Conservation (phyloP, 1,284 basidiomycete genomes). For the Marasmius oreades region DNA sequence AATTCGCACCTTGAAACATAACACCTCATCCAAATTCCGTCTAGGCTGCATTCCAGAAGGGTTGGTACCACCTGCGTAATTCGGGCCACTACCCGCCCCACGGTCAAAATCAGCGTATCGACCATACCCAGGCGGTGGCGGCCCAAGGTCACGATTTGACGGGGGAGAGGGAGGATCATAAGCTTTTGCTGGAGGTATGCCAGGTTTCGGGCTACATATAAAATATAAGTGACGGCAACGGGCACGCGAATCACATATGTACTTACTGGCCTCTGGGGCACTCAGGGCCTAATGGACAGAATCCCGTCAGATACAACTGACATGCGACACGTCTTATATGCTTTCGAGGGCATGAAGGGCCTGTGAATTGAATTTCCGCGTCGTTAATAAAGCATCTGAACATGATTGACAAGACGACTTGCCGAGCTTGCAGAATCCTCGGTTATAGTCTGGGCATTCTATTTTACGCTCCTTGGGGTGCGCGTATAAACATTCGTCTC, state of each 20-base stretch:
- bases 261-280: constrained; percentile 92
- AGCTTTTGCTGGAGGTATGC: constrained; percentile 65
- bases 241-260: constrained; percentile 9
- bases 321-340: constrained; percentile 92
- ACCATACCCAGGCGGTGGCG: constrained; percentile 89
- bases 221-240: constrained; percentile 15
- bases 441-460: constrained; percentile 93
- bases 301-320: constrained; percentile 89
- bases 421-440: constrained; percentile 95
- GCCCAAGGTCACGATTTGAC: constrained; percentile 76
- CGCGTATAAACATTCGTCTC: constrained; percentile 97
- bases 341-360: constrained; percentile 87
- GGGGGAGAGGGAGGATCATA: constrained; percentile 80
- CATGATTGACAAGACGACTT: constrained; percentile 22
- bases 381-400: neutral
- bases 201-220: constrained; percentile 64
- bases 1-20: constrained; percentile 79
- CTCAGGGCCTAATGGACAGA: constrained; percentile 92
- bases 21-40: constrained; percentile 80
- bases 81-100: constrained; percentile 36
- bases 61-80: constrained; percentile 20
- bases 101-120: constrained; percentile 82
- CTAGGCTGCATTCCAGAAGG: constrained; percentile 43
- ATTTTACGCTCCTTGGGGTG: constrained; percentile 94
- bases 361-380: constrained; percentile 35